Evolutionary conservation across 768 basidiomycete genomes (phyloP).

Genomic region (Leccinum rimulosum): DNA sequence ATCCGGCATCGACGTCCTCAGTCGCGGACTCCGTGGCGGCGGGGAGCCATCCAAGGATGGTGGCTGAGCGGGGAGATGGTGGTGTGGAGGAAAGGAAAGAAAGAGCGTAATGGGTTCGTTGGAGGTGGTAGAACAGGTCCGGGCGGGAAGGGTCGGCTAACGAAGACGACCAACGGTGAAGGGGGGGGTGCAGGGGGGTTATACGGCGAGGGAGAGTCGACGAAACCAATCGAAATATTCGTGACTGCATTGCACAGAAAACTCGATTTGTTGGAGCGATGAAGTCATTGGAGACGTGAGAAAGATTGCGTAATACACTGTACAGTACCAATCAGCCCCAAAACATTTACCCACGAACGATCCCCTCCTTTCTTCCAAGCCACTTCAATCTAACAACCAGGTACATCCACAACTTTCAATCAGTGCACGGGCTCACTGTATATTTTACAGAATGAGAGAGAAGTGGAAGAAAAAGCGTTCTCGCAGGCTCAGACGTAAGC

Average conservation of each 20-base stretch:
- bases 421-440: not conserved
- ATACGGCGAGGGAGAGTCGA: conserved; percentile 1
- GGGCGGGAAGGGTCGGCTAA: conserved; percentile 57
- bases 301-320: conserved; percentile 30
- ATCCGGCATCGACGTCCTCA: conserved; percentile 43
- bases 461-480: conserved; percentile 98
- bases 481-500: conserved; percentile 88
- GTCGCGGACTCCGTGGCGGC: conserved; percentile 36
- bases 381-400: conserved; percentile 31
- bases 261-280: not conserved
- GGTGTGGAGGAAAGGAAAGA: conserved; percentile 58
- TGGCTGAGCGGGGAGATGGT: conserved; percentile 41
- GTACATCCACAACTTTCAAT: conserved; percentile 12
- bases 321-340: conserved; percentile 37
- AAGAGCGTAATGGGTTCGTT: conserved; percentile 50
- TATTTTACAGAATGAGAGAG: conserved; percentile 74
- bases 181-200: conserved; percentile 8
- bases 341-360: conserved; percentile 17
- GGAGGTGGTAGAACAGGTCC: conserved; percentile 71
- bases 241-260: conserved; percentile 10
- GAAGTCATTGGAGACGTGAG: conserved; percentile 17
- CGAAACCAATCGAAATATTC: conserved; percentile 5
- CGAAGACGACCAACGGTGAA: conserved; percentile 16
- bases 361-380: conserved; percentile 18
- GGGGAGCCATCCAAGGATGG: conserved; percentile 71